A percentile compares a stretch with the other conserved stretches of the same genome.
Conservation (phyloP, 768 basidiomycete species). For the Pluteus cervinus region DNA sequence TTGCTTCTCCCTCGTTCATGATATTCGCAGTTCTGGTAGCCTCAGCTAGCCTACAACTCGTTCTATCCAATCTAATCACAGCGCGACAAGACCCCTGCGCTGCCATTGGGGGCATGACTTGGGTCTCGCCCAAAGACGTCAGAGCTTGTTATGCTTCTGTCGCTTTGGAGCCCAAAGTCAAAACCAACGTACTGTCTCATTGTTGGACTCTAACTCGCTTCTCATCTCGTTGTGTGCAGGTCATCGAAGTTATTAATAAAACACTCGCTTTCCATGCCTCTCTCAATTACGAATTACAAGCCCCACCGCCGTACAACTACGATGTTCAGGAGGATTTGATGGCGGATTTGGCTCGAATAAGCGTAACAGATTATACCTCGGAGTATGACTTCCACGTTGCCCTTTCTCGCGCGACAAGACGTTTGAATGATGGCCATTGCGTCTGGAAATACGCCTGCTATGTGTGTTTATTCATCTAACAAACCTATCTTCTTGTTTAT, state of each 20-base stretch:
- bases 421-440: constrained; percentile 55
- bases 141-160: constrained; percentile 47
- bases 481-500: too few species aligned
- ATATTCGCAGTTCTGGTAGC: too few species aligned
- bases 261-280: constrained; percentile 58
- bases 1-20: too few species aligned
- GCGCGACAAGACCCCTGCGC: constrained; percentile 57
- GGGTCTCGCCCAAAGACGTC: constrained; percentile 46
- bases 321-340: constrained; percentile 55
- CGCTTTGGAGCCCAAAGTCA: constrained; percentile 38
- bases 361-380: constrained; percentile 33
- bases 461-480: too few species aligned
- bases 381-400: constrained; percentile 55
- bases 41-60: too few species aligned
- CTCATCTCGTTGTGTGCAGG: too few species aligned
- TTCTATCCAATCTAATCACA: too few species aligned
- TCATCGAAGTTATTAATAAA: constrained; percentile 52
- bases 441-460: constrained; percentile 50
- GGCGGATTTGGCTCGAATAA: constrained; percentile 43
- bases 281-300: constrained; percentile 51
- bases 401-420: constrained; percentile 45
- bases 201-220: too few species aligned
- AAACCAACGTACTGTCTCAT: constrained; percentile 50
- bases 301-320: constrained; percentile 43
- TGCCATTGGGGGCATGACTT: constrained; percentile 45